phyloP scores from a whole-genome alignment of 2,329 filamentous ascomycete species.

The Verticillium dahliae region DNA sequence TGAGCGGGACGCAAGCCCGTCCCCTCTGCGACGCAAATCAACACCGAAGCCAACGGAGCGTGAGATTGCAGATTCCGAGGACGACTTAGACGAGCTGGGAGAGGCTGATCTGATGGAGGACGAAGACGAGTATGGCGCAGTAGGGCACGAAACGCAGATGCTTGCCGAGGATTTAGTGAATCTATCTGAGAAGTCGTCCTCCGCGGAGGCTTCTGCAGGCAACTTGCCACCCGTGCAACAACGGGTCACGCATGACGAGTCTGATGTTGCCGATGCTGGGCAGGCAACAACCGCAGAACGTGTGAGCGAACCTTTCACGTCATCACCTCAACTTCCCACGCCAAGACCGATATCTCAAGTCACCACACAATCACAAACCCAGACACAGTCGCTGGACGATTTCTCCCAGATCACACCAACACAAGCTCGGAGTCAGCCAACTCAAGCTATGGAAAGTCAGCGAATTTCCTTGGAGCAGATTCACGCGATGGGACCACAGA shows the following conservation, averaged over 20 bases:
- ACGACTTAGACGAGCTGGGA: constrained; percentile 20
- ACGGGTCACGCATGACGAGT: neutral
- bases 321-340: neutral
- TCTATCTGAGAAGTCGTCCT: constrained; percentile 7
- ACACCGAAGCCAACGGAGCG: constrained; percentile 1
- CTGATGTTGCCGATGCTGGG: neutral
- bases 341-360: neutral
- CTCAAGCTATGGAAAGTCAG: constrained; percentile 37
- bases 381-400: neutral
- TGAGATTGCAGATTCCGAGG: constrained; percentile 48
- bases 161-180: constrained; percentile 8
- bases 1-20: constrained; percentile 3
- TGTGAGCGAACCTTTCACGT: neutral
- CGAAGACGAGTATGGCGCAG: constrained; percentile 4
- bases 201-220: neutral
- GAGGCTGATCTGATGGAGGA: neutral
- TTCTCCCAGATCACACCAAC: constrained; percentile 3
- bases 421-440: constrained; percentile 24
- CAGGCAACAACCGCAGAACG: neutral
- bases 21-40: constrained; percentile 4
- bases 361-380: neutral
- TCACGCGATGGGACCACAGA: constrained; percentile 39
- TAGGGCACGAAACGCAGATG: constrained; percentile 11
- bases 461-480: constrained; percentile 44
- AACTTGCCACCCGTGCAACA: neutral